Percentiles rank a stretch among this genome's conserved stretches.
These are phyloP conservation scores for Calonectria pseudoreteaudii DNA, from an alignment of 2,329 filamentous ascomycete species.

Conservation along the genomic window DNA sequence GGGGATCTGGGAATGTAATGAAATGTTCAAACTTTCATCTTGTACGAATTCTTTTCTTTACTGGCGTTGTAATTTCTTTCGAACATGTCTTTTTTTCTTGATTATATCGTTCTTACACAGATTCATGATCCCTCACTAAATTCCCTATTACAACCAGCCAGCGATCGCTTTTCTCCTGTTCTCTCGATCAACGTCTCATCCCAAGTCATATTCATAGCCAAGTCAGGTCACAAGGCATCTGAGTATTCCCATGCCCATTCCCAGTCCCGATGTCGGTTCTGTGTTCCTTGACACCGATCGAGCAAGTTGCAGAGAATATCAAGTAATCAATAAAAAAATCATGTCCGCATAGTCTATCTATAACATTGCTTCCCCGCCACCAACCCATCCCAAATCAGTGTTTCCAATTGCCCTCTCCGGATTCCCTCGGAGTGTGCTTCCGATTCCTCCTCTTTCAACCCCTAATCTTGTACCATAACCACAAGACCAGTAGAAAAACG, in stretches of 20 bases:
- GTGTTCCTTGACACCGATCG: background rate
- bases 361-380: slow-evolving; percentile 9
- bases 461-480: slow-evolving; percentile 2
- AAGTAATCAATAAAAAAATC: slow-evolving; percentile 20
- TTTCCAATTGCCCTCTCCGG: background rate
- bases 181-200: background rate
- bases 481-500: slow-evolving; percentile 1
- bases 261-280: background rate
- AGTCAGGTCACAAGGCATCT: background rate
- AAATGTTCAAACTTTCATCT: background rate
- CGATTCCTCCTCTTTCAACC: slow-evolving; percentile 1
- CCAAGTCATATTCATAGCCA: background rate
- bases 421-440: slow-evolving; percentile 3
- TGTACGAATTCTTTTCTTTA: background rate
- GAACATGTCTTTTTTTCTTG: background rate
- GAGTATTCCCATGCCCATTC: background rate
- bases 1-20: background rate
- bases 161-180: background rate
- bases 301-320: background rate
- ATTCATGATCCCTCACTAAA: background rate
- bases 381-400: background rate
- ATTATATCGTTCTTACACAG: background rate
- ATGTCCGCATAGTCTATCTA: slow-evolving; percentile 34
- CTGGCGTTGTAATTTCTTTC: slow-evolving; percentile 3
- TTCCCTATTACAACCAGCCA: background rate